A percentile compares a stretch with the other conserved stretches of the same genome.
These are phyloP conservation scores for Cerioporus squamosus DNA, from an alignment of 1,284 basidiomycete species.

Conservation along the genomic window DNA sequence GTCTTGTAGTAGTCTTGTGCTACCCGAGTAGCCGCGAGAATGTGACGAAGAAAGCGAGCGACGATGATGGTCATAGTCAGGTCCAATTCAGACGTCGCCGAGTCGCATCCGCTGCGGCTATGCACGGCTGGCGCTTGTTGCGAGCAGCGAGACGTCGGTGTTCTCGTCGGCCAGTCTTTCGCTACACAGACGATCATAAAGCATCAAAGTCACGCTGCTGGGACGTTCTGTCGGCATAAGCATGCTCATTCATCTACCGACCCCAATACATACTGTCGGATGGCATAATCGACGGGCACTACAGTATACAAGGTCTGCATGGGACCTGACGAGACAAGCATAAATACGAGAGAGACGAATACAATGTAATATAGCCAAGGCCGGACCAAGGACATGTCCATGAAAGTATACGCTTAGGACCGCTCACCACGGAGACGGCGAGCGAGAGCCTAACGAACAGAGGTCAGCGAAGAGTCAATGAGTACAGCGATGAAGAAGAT, in stretches of 20 bases:
- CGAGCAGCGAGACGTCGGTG: too few relatives aligned
- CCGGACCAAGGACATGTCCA: background rate
- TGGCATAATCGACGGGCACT: conserved; percentile 11
- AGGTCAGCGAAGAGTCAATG: background rate
- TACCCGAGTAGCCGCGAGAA: too few relatives aligned
- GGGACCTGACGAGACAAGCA: conserved; percentile 18
- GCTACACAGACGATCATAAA: too few relatives aligned
- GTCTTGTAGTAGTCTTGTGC: too few relatives aligned
- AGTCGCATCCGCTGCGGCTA: too few relatives aligned
- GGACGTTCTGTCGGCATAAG: background rate
- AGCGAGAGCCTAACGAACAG: conserved; percentile 61
- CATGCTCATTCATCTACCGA: conserved; percentile 8
- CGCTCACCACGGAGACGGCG: conserved; percentile 90
- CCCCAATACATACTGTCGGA: conserved; percentile 15
- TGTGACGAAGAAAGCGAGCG: too few relatives aligned
- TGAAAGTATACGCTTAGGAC: conserved; percentile 53
- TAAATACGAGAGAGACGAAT: conserved; percentile 17
- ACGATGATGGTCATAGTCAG: too few relatives aligned
- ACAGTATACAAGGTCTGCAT: conserved; percentile 22
- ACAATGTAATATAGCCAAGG: conserved; percentile 20
- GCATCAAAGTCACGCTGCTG: too few relatives aligned
- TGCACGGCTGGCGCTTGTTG: too few relatives aligned
- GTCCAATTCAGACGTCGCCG: too few relatives aligned
- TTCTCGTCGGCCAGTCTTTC: too few relatives aligned
- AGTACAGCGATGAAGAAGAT: background rate